Percentiles rank a stretch among this genome's conserved stretches.
phyloP scores from a whole-genome alignment of 257 asterid genomes.

The Nicotiana paniculata region DNA sequence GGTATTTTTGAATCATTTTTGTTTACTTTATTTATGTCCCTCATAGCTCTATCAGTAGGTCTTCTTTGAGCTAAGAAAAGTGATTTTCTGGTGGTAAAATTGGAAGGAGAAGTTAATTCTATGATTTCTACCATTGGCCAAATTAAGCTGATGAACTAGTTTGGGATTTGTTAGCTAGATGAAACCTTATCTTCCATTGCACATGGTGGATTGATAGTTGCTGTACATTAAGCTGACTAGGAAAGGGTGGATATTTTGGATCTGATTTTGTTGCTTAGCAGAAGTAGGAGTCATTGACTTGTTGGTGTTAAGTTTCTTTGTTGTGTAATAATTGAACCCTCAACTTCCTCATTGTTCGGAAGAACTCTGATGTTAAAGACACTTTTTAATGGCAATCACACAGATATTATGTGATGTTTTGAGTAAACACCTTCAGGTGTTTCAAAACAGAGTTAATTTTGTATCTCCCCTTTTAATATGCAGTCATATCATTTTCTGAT shows the following conservation, averaged over 20 bases:
- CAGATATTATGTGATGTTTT: neutral
- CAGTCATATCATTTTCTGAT: neutral
- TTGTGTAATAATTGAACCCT: neutral
- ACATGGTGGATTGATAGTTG: neutral
- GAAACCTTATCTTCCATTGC: neutral
- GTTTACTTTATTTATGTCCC: neutral
- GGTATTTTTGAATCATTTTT: neutral
- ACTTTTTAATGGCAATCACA: neutral
- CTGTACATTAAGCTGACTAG: neutral
- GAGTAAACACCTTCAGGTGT: neutral
- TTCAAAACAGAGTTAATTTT: neutral
- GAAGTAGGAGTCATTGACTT: neutral
- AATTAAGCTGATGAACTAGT: neutral
- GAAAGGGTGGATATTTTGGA: neutral
- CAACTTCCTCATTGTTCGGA: neutral
- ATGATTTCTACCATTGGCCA: neutral
- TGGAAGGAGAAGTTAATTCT: neutral
- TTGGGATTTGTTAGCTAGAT: neutral
- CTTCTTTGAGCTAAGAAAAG: neutral
- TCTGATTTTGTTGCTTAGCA: neutral
- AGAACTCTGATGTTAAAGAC: neutral
- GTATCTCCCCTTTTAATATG: neutral
- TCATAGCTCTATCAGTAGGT: neutral
- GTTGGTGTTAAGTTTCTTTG: neutral
- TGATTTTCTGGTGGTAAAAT: neutral